A percentile compares a stretch with the other conserved stretches of the same genome.
These are phyloP conservation scores for Strobilomyces confusus DNA, from an alignment of 768 basidiomycete genomes.

Conservation along the genomic window DNA sequence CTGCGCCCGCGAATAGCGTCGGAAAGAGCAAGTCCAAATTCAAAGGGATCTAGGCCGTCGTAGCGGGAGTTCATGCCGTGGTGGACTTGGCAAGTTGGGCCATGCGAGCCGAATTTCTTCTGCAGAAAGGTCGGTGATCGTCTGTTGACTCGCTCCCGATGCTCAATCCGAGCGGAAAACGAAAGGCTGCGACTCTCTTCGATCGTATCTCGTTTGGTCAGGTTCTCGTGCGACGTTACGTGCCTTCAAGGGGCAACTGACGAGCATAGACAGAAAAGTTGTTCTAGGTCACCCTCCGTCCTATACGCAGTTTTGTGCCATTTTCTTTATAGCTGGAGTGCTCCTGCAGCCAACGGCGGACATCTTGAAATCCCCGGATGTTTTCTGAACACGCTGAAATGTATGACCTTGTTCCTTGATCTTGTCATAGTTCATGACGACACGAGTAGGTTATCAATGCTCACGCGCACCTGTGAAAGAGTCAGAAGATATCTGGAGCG, in stretches of 20 bases:
- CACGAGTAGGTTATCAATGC: conserved; percentile 2
- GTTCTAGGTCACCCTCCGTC: neutral
- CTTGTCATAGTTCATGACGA: neutral
- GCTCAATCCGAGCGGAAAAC: neutral
- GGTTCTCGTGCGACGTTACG: conserved; percentile 6
- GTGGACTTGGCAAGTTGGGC: conserved; percentile 11
- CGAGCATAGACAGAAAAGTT: conserved; percentile 7
- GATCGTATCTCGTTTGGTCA: conserved; percentile 14
- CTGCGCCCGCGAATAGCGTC: conserved; percentile 8
- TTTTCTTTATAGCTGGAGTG: neutral
- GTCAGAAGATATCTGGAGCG: conserved; percentile 9
- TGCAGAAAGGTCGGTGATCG: conserved; percentile 5
- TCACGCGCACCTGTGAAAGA: neutral
- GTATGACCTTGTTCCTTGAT: conserved; percentile 1
- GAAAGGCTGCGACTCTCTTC: conserved; percentile 1
- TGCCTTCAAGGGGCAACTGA: conserved; percentile 11
- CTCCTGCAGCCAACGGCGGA: neutral
- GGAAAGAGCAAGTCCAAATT: conserved; percentile 9
- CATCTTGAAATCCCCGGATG: neutral
- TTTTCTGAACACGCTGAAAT: neutral
- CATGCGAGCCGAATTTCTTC: conserved; percentile 4
- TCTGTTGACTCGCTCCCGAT: neutral
- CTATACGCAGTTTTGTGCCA: conserved; percentile 11
- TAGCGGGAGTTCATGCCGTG: no score
- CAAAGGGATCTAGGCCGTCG: conserved; percentile 1